Base-by-base conservation (phyloP, 306 rosid species). In the Prosopis cineraria region DNA sequence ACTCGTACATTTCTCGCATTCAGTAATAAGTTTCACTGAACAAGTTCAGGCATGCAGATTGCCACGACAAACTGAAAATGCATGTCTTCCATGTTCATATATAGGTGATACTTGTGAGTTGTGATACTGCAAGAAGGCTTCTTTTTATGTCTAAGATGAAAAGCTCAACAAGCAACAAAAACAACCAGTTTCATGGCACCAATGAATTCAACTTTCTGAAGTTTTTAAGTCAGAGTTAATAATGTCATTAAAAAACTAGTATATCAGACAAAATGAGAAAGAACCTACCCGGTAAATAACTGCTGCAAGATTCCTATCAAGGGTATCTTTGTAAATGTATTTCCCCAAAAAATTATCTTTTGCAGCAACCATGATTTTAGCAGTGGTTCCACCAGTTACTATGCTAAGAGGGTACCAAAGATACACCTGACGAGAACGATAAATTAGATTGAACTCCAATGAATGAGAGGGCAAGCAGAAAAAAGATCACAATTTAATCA, bases 301-400 rank as follows among this genome's bases (percentile, higher is more conserved):
- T 17, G 99, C 94, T 0, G 97, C 99, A 39, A 95, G 94, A 85
- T 95, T 95, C 76, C 89, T 84, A 74, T 84, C 91, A 74, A 95
- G 92, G n/a, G 99, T 95, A 65, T 95, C 99, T 79, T 93, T 95
- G 79, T 90, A 95, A 43, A 95, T 90, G 80, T 88, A 95, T 73
- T 95, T 95, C 19, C 99, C 99, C 34, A 93, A 86, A 80, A 95
- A 91, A 78, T 91, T 95, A 81, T 90, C 97, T 74, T 93, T 95
- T 1, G 98, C 98, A 0, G 98, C 96, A 78, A 95, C 87, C 99
- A 95, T 95, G 84, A 95, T 93, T 84, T 95, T 95, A 41, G 99
- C 99, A 1, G 99, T 93, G 79, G 99, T 95, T 7, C 99, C 97
- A 22, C 99, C 98, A 1, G 91, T 33, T 19, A 95, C 86, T 33